Evolutionary conservation across 305 asterid species (phyloP), one percentile per base, ranked within the genome.

Genomic region (Ilex paraguariensis): DNA sequence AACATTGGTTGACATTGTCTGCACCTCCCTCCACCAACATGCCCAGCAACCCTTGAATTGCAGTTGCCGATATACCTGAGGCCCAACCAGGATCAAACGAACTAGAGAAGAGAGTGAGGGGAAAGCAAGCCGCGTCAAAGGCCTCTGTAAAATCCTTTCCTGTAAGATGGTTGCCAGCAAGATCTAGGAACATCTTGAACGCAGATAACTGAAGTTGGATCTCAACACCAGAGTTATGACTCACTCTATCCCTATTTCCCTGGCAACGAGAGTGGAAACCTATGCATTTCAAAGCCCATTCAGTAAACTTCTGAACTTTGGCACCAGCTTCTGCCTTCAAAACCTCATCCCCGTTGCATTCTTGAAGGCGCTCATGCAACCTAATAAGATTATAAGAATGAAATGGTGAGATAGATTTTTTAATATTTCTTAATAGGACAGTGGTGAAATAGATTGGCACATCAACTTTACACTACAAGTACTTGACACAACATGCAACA

Each of bases 121-220:
- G 98, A 76, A 90, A 92, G 82, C 97, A 90, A 59, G 97, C 96
- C n/a, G 97, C 98, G 73, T 92, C 97, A 77, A 92, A 92, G 57
- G 97, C 97, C 80, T 92, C 98, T 2, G 97, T 90, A 66, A 87
- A 92, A 74, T 90, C 97, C 77, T 92, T 92, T 72, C 98, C 96
- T 0, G 94, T 82, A 63, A 92, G 93, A 78, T 90, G 80, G 74
- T 84, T 84, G 62, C 98, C 97, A 2, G 94, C 94, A 68, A 87
- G 90, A 79, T 90, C 98, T 59, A 90, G 81, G 80, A 90, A 92
- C 17, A 82, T 75, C 87, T 87, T 92, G 82, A 92, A 87, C 70
- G 97, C 98, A 54, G 95, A 87, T 68, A 90, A 59, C 63, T 90
- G 96, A 13, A 92, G 84, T 73, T 87, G 87, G 77, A 90, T 79